phyloP scores from a whole-genome alignment of 768 basidiomycete genomes.

The Phylloporus sp. region DNA sequence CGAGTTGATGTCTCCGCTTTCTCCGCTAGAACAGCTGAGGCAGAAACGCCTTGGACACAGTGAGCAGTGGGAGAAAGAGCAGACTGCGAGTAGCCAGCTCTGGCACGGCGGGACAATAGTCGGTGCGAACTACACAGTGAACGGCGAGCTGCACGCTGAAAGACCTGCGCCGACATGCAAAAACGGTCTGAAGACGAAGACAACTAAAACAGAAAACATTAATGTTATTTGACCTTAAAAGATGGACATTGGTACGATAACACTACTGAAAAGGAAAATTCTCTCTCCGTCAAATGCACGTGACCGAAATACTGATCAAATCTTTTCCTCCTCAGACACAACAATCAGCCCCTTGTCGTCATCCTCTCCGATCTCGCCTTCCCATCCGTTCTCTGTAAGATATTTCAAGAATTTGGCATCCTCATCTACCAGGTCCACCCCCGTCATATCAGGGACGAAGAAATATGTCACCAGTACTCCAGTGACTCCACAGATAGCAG shows the following conservation, averaged over 20 bases:
- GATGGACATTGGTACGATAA: too few species aligned
- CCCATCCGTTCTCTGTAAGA: conserved; percentile 61
- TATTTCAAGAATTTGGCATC: conserved; percentile 60
- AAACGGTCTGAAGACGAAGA: background rate
- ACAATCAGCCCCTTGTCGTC: conserved; percentile 33
- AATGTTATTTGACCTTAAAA: too few species aligned
- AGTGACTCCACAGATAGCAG: conserved; percentile 60
- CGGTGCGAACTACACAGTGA: conserved; percentile 15
- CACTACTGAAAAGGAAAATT: too few species aligned
- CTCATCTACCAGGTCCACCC: conserved; percentile 62
- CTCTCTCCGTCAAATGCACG: background rate
- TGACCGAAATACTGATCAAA: background rate
- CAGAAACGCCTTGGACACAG: conserved; percentile 3
- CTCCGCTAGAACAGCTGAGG: conserved; percentile 1
- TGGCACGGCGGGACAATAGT: conserved; percentile 11
- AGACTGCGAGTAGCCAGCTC: conserved; percentile 25
- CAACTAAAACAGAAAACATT: background rate
- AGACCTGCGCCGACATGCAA: conserved; percentile 20
- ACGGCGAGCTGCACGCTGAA: conserved; percentile 17
- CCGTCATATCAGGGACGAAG: conserved; percentile 66
- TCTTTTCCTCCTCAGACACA: conserved; percentile 17
- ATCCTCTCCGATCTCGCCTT: conserved; percentile 58
- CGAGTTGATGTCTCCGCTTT: conserved; percentile 1
- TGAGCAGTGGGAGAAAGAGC: conserved; percentile 12
- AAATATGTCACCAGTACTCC: conserved; percentile 66